Base-by-base conservation (phyloP, 352 stramenopile species). In the Phytophthora kernoviae region DNA sequence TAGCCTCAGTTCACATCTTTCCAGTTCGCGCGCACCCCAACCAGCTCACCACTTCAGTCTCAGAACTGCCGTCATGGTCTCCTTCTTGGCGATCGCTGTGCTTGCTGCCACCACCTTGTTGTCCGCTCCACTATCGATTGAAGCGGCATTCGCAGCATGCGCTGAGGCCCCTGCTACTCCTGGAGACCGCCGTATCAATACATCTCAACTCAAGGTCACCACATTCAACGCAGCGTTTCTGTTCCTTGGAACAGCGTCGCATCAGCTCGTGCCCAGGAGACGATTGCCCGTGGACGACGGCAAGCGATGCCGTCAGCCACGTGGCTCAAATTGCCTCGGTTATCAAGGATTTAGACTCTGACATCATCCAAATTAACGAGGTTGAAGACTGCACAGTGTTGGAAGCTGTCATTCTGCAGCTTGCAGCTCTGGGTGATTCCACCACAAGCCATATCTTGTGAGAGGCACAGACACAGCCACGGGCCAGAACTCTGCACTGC, bases 341-440 rank as follows among this genome's bases (percentile, higher is more conserved):
- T 33, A 73, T 90, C 51, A 71, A 79, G 40, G 27, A 47, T 21
- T 49, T 91, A 40, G 49, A 89, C 56, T 65, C 77, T 30, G 81
- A 91, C 55, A 88, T 91, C 40, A 58, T 91, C 21, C 81, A 88
- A 41, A 54, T 91, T 34, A 77, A 77, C 51, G 81, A 91, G 45
- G 76, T 91, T 10, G 75, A 87, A 44, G 73, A 85, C 59, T 88
- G 79, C 58, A 65, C 61, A 0, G 77, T 70, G 32, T 68, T 90
- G 6, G 53, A 81, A 14, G 64, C 73, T n/a, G 54, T 89, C 54
- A 83, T 87, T 62, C 67, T 49, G 22, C 51, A 82, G 58, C 68
- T 89, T 17, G 18, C 44, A 52, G 54, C 63, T 5, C 67, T 88
- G 9, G 78, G 76, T 9, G 81, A 87, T 39, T 60, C 45, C 44